Evolutionary conservation across 139 green algal genomes (phyloP), one percentile per base, ranked within the genome.

Genomic region (Chlorella sorokiniana): DNA sequence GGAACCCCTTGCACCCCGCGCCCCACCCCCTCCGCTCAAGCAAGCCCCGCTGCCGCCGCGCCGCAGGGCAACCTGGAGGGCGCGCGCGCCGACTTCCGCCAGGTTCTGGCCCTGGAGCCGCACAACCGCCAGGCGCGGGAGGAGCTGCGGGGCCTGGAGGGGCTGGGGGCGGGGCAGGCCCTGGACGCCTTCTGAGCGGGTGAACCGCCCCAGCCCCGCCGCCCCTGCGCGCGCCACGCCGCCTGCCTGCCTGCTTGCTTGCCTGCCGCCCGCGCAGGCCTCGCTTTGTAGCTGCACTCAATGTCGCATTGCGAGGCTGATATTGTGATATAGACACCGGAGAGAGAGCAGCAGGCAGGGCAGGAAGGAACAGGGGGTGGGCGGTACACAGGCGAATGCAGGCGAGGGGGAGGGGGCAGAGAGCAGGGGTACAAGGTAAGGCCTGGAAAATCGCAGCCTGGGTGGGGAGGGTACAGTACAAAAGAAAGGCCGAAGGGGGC

Each of bases 71-170:
- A 84, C 7, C 42, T n/a, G 4, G 33, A 29, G 3, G 86, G 84
- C 20, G 86, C 86, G 0, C 54, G 33, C 9, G 27, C 54, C 1
- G 88, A 92, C 85, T 92, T 90, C 81, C 45, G 73, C 54, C 84
- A 90, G 20, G 88, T 84, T 56, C 68, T 92, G 38, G 52, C 54
- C 3, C 69, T 91, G 70, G 88, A 92, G 81, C 88, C 88, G 33
- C 64, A 84, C 16, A 92, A 92, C 78, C 83, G 81, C 72, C 88
- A 92, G 73, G 88, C 88, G 14, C 37, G 73, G 48, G 44, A 85
- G 65, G 88, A 92, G 68, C 78, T 92, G 71, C 6, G 22, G 40
- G 38, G 64, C 59, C 65, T 84, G 5, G 33, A 64, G 79, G 63
- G 29, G 48, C 33, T 59, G 78, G 51, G 29, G 27, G 41, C 29